Base-by-base conservation (phyloP, 2,329 filamentous ascomycete genomes). In the Aaosphaeria pasadenensis region DNA sequence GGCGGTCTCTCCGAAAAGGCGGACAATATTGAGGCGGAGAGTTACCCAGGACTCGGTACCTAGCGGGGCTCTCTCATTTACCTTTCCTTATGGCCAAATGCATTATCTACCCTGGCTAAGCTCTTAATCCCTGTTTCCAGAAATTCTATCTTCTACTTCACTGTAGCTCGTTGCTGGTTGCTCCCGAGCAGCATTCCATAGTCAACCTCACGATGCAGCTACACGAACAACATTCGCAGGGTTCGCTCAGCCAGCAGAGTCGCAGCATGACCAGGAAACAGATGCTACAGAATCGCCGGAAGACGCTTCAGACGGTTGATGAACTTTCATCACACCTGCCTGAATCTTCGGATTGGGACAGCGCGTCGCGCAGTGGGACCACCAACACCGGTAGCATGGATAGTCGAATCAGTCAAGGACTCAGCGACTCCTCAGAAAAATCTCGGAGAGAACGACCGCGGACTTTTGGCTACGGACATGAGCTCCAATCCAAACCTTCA, bases 281-380 rank as follows among this genome's bases (percentile, higher is more conserved):
- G 36, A 24, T 44, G 29, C 3, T 53, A 6, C 58, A 61, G 38
- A 51, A 57, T 33, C 60, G 60, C 40, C 56, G 64, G 35, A 47
- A 56, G 45, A 64, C 59, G 3, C 51, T 66, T 1, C 63, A 67
- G 35, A 66, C 60, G 1, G 60, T 66, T 41, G 61, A 57, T 36
- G 62, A 66, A 31, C 52, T 66, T 9, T 51, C 58, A 5, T 46
- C 54, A 1, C 55, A 47, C 6, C 62, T 5, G 36, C 30, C 11
- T 32, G 50, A 6, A n/a, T 52, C 7, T 39, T 52, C 30, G 54
- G 51, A 24, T 6, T 57, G 57, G 11, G 48, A 17, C n/a, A 41
- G 36, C 29, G 39, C 4, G 44, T 57, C 6, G 45, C 49, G 17
- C 5, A 7, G 24, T 24, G 17, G 11, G 7, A 28, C 29, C 6